Evolutionary conservation across 2,329 filamentous ascomycete genomes (phyloP).

Genomic region (Colletotrichum paranaense): DNA sequence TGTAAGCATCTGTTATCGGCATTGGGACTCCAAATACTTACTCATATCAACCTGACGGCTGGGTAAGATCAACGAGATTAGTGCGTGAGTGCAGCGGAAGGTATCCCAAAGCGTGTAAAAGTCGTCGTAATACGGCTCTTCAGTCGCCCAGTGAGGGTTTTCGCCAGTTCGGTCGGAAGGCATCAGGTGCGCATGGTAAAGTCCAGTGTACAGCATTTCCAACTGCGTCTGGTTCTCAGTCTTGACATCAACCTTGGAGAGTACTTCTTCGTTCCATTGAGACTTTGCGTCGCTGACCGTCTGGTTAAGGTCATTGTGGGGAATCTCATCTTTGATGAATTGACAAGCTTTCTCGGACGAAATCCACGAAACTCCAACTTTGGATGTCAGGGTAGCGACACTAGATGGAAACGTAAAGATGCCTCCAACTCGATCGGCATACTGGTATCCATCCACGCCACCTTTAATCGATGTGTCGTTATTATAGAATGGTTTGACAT

Average conservation of each 20-base stretch:
- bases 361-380: conserved; percentile 62
- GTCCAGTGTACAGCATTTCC: conserved; percentile 64
- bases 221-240: conserved; percentile 59
- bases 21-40: background rate
- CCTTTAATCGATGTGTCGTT: conserved; percentile 66
- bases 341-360: conserved; percentile 59
- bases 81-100: conserved; percentile 64
- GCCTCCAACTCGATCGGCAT: conserved; percentile 62
- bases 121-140: conserved; percentile 70
- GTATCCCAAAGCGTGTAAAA: conserved; percentile 68
- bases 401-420: conserved; percentile 58
- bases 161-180: conserved; percentile 70
- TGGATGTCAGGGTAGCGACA: conserved; percentile 54
- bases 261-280: conserved; percentile 58
- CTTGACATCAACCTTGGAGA: conserved; percentile 54
- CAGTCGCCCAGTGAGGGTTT: conserved; percentile 65
- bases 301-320: conserved; percentile 52
- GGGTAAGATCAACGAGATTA: conserved; percentile 66
- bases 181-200: conserved; percentile 72
- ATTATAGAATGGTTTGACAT: conserved; percentile 53
- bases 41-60: conserved; percentile 61
- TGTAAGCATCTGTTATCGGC: background rate
- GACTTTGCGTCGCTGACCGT: conserved; percentile 52
- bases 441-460: conserved; percentile 59
- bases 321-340: conserved; percentile 58